Conservation (phyloP, 768 basidiomycete genomes). For the Lactifluus piperatus region DNA sequence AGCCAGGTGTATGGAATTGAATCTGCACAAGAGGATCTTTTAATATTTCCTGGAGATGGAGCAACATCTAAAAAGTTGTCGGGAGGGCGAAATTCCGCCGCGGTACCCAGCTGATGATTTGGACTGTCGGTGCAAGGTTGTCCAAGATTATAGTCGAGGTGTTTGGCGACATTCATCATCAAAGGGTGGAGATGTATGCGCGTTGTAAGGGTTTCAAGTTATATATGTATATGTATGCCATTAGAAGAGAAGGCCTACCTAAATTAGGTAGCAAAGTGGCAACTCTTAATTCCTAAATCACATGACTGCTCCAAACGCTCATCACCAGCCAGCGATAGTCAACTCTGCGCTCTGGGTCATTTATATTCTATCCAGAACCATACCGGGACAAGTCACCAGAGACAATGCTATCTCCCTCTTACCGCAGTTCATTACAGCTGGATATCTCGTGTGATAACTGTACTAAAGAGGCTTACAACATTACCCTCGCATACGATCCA, state of each 20-base stretch:
- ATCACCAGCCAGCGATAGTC: constrained; percentile 29
- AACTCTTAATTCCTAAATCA: not conserved
- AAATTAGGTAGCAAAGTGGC: not conserved
- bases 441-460: constrained; percentile 29
- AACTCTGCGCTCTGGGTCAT: constrained; percentile 51
- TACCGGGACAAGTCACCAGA: constrained; percentile 9
- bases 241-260: not conserved
- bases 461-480: constrained; percentile 27
- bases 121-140: not conserved
- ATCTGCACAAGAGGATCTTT: not conserved
- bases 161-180: not conserved
- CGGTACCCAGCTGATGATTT: not conserved
- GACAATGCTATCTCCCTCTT: not conserved
- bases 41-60: not conserved
- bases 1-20: not conserved
- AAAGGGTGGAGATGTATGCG: not conserved
- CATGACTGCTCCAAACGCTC: too few species aligned
- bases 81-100: not conserved
- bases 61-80: not conserved
- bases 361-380: constrained; percentile 42
- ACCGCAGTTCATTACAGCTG: constrained; percentile 6
- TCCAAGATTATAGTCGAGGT: not conserved
- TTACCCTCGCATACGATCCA: constrained; percentile 23
- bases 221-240: too few species aligned
- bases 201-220: not conserved